Base-by-base conservation (phyloP, 495 filamentous ascomycete genomes). In the Aspergillus haitiensis region DNA sequence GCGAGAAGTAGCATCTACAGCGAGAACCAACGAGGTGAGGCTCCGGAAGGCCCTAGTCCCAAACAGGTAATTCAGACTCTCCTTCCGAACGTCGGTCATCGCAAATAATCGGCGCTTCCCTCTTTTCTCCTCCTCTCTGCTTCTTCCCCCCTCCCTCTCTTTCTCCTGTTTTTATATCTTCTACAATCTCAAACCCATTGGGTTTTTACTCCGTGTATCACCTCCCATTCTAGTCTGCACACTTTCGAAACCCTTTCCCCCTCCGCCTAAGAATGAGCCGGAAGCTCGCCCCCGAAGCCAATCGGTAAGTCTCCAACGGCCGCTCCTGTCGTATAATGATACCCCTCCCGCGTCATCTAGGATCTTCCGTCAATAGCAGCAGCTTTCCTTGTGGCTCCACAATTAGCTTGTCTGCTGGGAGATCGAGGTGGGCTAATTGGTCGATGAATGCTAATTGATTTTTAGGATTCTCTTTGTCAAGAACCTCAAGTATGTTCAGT, bases 251-350 rank as follows among this genome's bases (percentile, higher is more conserved):
- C 58, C 55, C 37, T 45, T 48, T 57, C 56, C 50, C 46, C 50
- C 66, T 61, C 65, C 58, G 52, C 67, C 73, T 67, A 69, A 80
- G 76, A 71, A 80, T 80, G 77, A 78, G 76, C 75, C 76, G 77
- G 64, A 96, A 96, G 82, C 87, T 96, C 80, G 91, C 92, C 78
- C 90, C 92, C 74, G 91, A 97, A 88, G 92, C 93, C 79, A 95
- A 95, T 82, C 86, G 90, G 88, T 92, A 81, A 70, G 88, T 84
- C 58, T 59, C 16, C 12, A 33, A 34, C 1, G 21, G 48, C 48
- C 44, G 44, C 15, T 55, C 52, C 50, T 45, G 34, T 71, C 50
- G 53, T 64, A 46, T 34, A 59, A 62, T 47, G 58, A 55, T 70
- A 64, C 74, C 74, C 75, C 74, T 78, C 73, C 58, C 13, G 35